A percentile compares a stretch with the other conserved stretches of the same genome.
Evolutionary conservation across 2,329 filamentous ascomycete species (phyloP).

Genomic region (Colletotrichum kahawae): DNA sequence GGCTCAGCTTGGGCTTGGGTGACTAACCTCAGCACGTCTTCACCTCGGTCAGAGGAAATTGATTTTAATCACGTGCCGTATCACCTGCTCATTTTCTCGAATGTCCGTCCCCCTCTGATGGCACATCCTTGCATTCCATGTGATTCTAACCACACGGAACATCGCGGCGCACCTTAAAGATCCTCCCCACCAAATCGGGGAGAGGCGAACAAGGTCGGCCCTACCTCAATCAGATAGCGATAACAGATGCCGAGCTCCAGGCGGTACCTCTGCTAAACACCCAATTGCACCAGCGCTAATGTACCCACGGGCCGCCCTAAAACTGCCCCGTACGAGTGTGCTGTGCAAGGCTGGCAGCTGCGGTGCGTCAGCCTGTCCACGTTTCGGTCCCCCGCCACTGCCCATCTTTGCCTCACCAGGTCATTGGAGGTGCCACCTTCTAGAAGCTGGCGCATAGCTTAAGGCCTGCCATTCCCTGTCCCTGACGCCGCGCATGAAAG

Average conservation of each 20-base stretch:
- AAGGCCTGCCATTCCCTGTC: background rate
- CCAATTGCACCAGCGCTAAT: background rate
- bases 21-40: background rate
- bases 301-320: background rate
- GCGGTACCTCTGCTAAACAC: background rate
- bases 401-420: slow-evolving; percentile 1
- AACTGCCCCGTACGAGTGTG: background rate
- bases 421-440: background rate
- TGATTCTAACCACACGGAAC: slow-evolving; percentile 1
- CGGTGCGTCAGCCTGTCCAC: slow-evolving; percentile 19
- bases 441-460: slow-evolving; percentile 5
- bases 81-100: background rate
- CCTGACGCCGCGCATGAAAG: slow-evolving; percentile 7
- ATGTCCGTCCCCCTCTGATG: background rate
- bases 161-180: background rate
- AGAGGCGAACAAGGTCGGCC: background rate
- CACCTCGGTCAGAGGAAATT: background rate
- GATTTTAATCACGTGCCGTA: background rate
- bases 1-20: background rate
- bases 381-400: slow-evolving; percentile 9
- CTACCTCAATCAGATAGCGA: background rate
- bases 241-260: background rate
- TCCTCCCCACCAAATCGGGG: background rate
- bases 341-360: slow-evolving; percentile 9
- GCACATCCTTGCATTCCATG: slow-evolving; percentile 16